A percentile compares a stretch with the other conserved stretches of the same genome.
Conservation (phyloP, 805 yeast genomes). For the Hanseniaspora pseudoguilliermondii region DNA sequence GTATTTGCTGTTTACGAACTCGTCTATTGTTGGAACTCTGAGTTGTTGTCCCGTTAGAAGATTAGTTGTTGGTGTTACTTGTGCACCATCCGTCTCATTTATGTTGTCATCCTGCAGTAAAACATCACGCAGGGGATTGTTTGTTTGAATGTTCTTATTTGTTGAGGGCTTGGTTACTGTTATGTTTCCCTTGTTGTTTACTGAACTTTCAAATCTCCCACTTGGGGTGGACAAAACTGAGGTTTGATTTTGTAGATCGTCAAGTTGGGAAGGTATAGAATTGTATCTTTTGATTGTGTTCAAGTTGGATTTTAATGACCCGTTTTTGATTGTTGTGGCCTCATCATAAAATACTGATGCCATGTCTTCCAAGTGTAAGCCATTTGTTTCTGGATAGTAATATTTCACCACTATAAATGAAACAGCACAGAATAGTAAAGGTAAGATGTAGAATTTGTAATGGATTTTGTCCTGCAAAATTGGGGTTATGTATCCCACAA, state of each 20-base stretch:
- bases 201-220: neutral
- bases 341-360: constrained; percentile 40
- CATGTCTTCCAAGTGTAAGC: constrained; percentile 61
- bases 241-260: neutral
- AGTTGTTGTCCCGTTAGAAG: constrained; percentile 19
- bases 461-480: constrained; percentile 36
- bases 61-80: constrained; percentile 12
- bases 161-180: neutral
- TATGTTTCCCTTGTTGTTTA: neutral
- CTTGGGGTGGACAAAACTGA: neutral
- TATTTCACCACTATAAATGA: constrained; percentile 53
- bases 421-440: constrained; percentile 48
- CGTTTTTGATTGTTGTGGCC: constrained; percentile 36
- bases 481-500: constrained; percentile 59
- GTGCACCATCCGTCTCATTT: neutral
- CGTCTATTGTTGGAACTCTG: constrained; percentile 31
- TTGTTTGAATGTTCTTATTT: neutral
- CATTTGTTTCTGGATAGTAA: constrained; percentile 67
- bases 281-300: constrained; percentile 6
- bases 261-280: constrained; percentile 5
- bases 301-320: neutral
- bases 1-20: constrained; percentile 24
- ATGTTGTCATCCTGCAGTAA: neutral
- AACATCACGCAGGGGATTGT: neutral
- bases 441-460: constrained; percentile 60